A percentile compares a stretch with the other conserved stretches of the same genome.
Evolutionary conservation across 2,329 filamentous ascomycete genomes (phyloP).

Genomic region (Aspergillus sp.): DNA sequence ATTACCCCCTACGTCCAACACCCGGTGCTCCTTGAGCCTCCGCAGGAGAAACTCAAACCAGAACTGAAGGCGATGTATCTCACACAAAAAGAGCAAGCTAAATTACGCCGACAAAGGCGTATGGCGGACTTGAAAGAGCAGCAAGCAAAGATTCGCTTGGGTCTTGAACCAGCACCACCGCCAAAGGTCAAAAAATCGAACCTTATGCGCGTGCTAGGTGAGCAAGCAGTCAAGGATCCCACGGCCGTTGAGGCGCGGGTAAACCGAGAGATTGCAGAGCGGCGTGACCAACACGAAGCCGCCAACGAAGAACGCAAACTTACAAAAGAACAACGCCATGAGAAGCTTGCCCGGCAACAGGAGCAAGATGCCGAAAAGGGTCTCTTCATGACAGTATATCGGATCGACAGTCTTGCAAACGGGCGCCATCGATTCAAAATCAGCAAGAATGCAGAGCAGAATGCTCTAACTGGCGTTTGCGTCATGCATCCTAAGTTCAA

Average conservation of each 20-base stretch:
- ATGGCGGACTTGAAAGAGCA: conserved; percentile 94
- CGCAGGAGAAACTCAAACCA: conserved; percentile 80
- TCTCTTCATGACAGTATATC: conserved; percentile 83
- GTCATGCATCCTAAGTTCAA: conserved; percentile 88
- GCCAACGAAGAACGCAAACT: conserved; percentile 83
- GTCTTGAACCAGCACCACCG: conserved; percentile 82
- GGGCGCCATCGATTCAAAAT: conserved; percentile 94
- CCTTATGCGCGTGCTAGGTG: conserved; percentile 93
- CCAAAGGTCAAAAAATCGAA: conserved; percentile 98
- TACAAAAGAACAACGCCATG: conserved; percentile 80
- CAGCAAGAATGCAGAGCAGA: conserved; percentile 85
- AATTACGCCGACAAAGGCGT: conserved; percentile 82
- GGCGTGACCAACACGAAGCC: conserved; percentile 73
- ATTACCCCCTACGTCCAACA: conserved; percentile 91
- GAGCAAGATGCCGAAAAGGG: conserved; percentile 85
- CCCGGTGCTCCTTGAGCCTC: conserved; percentile 84
- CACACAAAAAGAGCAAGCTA: conserved; percentile 86
- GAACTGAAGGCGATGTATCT: conserved; percentile 87
- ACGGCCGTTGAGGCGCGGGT: conserved; percentile 95
- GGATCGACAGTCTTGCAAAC: conserved; percentile 83
- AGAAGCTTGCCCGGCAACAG: conserved; percentile 81
- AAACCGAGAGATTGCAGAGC: conserved; percentile 87
- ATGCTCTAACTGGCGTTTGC: conserved; percentile 83
- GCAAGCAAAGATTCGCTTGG: conserved; percentile 91
- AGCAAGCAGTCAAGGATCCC: conserved; percentile 90